These are phyloP conservation scores for Backusella tuberculispora DNA, from an alignment of 192 early-diverging fungal species.

Conservation along the genomic window DNA sequence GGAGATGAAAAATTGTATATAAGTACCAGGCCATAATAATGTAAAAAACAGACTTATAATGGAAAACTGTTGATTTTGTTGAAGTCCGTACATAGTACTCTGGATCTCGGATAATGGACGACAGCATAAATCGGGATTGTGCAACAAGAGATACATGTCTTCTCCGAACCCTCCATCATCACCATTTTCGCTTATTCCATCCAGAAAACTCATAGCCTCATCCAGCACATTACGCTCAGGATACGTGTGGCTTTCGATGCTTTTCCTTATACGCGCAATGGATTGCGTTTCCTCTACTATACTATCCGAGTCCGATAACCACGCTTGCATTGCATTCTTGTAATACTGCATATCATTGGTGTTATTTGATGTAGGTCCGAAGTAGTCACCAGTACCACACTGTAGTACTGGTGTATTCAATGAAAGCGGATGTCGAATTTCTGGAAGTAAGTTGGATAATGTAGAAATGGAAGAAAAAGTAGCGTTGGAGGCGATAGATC, in stretches of 20 bases:
- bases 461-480: slow-evolving; percentile 10
- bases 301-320: not conserved
- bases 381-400: not conserved
- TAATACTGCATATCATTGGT: slow-evolving; percentile 1
- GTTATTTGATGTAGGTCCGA: not conserved
- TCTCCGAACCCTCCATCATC: slow-evolving; percentile 15
- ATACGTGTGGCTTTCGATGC: not conserved
- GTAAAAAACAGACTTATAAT: not conserved
- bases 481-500: not conserved
- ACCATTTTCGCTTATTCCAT: slow-evolving; percentile 5
- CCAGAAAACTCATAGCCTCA: slow-evolving; percentile 25
- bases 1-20: not conserved
- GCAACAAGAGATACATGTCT: slow-evolving; percentile 21
- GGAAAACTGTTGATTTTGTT: not conserved
- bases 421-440: not conserved
- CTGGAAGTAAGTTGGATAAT: slow-evolving; percentile 5
- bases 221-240: slow-evolving; percentile 20
- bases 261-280: not conserved
- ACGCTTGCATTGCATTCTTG: slow-evolving; percentile 10
- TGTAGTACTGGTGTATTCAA: not conserved
- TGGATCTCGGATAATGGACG: slow-evolving; percentile 19
- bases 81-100: slow-evolving; percentile 5
- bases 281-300: not conserved
- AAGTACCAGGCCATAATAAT: slow-evolving; percentile 8
- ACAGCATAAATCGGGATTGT: slow-evolving; percentile 24